Evolutionary conservation across 179 eudicot genomes (phyloP).

Genomic region (Carnegiea gigantea): DNA sequence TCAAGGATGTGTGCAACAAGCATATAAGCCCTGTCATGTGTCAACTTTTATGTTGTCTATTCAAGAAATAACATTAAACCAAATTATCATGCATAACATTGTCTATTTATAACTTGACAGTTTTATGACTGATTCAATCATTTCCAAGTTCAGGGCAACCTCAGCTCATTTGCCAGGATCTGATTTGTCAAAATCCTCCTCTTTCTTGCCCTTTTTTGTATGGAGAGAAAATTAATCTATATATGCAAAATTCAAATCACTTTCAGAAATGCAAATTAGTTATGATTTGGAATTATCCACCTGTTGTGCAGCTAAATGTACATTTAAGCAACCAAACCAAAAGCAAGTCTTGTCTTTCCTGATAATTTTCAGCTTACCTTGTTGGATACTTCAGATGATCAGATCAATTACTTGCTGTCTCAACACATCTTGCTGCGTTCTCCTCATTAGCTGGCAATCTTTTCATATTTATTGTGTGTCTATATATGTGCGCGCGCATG

Average conservation of each 20-base stretch:
- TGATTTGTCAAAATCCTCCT: neutral
- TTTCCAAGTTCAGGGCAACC: neutral
- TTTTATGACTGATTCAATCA: neutral
- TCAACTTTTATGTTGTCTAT: neutral
- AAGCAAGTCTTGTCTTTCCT: conserved; percentile 2
- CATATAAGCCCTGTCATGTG: neutral
- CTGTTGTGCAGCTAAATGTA: neutral
- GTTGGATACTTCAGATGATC: conserved; percentile 16
- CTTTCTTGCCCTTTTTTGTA: neutral
- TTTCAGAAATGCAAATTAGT: conserved; percentile 22
- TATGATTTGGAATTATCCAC: conserved; percentile 25
- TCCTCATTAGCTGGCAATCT: neutral
- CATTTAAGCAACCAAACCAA: neutral
- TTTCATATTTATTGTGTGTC: no score
- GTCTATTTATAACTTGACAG: neutral
- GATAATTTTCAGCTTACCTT: conserved; percentile 15
- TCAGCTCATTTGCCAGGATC: neutral
- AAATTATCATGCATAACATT: neutral
- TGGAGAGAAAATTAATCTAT: neutral
- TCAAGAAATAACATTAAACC: neutral
- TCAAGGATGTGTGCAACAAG: no score
- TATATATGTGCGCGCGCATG: no score
- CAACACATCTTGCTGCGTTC: neutral
- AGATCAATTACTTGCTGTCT: neutral
- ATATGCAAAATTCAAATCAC: neutral